Evolutionary conservation across 257 asterid species (phyloP).

Genomic region (Linaria vulgaris): DNA sequence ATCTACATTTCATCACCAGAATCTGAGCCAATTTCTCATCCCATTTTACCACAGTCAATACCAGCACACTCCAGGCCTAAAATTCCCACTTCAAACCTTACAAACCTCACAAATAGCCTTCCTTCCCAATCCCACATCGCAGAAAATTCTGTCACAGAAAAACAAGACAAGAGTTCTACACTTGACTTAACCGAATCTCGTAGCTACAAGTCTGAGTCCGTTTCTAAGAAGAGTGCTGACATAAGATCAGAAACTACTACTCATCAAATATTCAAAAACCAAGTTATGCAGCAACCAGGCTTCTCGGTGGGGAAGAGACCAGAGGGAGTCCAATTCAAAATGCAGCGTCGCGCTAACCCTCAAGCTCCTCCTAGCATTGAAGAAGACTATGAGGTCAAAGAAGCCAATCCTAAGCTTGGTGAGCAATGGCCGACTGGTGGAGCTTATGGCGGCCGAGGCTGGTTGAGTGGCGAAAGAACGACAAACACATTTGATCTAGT

Average conservation of each 20-base stretch:
- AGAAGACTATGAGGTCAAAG: constrained; percentile 45
- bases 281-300: constrained; percentile 35
- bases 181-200: constrained; percentile 12
- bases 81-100: neutral
- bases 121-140: constrained; percentile 13
- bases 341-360: constrained; percentile 39
- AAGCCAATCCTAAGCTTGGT: constrained; percentile 16
- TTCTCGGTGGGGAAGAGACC: constrained; percentile 32
- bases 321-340: constrained; percentile 24
- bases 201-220: constrained; percentile 12
- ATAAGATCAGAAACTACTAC: constrained; percentile 24
- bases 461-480: constrained; percentile 18
- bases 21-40: neutral
- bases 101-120: constrained; percentile 8
- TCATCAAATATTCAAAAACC: constrained; percentile 28
- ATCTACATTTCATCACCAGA: constrained; percentile 15
- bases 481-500: constrained; percentile 24
- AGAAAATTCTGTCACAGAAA: constrained; percentile 4
- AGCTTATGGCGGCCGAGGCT: constrained; percentile 16
- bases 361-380: constrained; percentile 27
- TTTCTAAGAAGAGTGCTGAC: constrained; percentile 20
- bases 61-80: neutral
- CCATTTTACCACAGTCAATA: neutral
- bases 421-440: constrained; percentile 4
- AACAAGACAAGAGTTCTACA: constrained; percentile 12